A percentile compares a stretch with the other conserved stretches of the same genome.
Conservation (phyloP, 225 moss, liverwort and hornwort species). For the Thuidium tamariscinum region DNA sequence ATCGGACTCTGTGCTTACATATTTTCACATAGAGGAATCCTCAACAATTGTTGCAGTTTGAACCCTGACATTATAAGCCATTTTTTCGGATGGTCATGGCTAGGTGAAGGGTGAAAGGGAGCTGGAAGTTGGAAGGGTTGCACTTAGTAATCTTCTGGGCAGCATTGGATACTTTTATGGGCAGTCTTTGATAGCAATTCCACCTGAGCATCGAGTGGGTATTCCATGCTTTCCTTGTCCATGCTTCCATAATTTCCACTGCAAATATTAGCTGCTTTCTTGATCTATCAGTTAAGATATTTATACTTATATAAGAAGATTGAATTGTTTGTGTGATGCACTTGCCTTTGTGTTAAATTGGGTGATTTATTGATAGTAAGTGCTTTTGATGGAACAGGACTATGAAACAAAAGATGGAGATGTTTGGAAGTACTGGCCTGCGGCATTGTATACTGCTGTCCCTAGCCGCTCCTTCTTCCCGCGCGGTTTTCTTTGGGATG, state of each 20-base stretch:
- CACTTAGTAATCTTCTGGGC: slow-evolving; percentile 92
- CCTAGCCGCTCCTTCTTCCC: slow-evolving; percentile 98
- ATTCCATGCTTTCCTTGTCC: neutral
- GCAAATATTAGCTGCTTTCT: neutral
- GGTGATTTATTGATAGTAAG: neutral
- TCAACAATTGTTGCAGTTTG: neutral
- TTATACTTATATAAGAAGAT: neutral
- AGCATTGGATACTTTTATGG: slow-evolving; percentile 93
- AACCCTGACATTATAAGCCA: neutral
- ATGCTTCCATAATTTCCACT: neutral
- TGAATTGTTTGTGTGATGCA: neutral
- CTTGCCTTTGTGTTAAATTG: neutral
- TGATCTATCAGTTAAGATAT: neutral
- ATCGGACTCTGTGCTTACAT: neutral
- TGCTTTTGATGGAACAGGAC: slow-evolving; percentile 9
- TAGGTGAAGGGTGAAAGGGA: slow-evolving; percentile 64
- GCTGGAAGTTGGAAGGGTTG: slow-evolving; percentile 79
- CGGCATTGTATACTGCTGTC: slow-evolving; percentile 81
- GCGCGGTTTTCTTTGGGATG: slow-evolving; percentile 97
- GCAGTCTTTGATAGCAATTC: slow-evolving; percentile 82
- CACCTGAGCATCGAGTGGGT: slow-evolving; percentile 51
- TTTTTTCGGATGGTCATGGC: neutral
- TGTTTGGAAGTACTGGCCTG: slow-evolving; percentile 92
- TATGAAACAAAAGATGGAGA: slow-evolving; percentile 28
- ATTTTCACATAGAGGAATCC: neutral